Percentiles rank a stretch among this genome's conserved stretches.
phyloP scores from a whole-genome alignment of 2,329 filamentous ascomycete species.

The Cladosporium phlei region DNA sequence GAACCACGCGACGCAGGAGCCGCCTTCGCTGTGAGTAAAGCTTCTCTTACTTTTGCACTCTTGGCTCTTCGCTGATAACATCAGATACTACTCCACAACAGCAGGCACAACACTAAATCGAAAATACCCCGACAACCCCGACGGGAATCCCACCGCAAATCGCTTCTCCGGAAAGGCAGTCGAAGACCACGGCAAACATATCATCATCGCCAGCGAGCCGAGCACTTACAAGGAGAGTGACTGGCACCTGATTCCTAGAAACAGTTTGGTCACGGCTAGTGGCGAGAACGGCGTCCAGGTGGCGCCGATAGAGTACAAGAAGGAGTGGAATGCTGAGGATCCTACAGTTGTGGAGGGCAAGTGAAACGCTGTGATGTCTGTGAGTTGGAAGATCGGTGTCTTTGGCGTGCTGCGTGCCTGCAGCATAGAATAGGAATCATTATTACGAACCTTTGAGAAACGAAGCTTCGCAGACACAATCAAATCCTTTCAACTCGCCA shows the following conservation, averaged over 20 bases:
- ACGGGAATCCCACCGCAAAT: constrained; percentile 35
- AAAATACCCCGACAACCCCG: constrained; percentile 48
- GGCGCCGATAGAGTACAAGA: constrained; percentile 36
- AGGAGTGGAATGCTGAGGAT: constrained; percentile 38
- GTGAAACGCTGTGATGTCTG: no score
- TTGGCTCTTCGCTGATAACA: not conserved
- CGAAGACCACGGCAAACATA: constrained; percentile 45
- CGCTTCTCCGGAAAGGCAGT: constrained; percentile 32
- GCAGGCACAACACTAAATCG: constrained; percentile 51
- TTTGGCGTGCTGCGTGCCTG: no score
- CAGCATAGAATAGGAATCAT: no score
- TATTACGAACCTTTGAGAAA: no score
- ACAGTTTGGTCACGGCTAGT: constrained; percentile 41
- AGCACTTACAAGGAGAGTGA: constrained; percentile 50
- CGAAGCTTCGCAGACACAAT: no score
- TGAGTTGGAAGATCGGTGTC: no score
- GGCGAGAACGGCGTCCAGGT: constrained; percentile 37
- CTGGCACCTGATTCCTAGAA: constrained; percentile 49
- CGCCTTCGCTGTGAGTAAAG: constrained; percentile 38
- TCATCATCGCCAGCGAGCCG: constrained; percentile 52
- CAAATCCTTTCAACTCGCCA: not conserved
- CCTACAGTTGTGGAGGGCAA: constrained; percentile 15
- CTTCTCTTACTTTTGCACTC: not conserved
- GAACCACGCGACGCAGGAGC: constrained; percentile 49
- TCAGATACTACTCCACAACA: constrained; percentile 26